phyloP scores from a whole-genome alignment of 192 early-diverging fungal genomes.

The Phycomyces blakesleeanus region DNA sequence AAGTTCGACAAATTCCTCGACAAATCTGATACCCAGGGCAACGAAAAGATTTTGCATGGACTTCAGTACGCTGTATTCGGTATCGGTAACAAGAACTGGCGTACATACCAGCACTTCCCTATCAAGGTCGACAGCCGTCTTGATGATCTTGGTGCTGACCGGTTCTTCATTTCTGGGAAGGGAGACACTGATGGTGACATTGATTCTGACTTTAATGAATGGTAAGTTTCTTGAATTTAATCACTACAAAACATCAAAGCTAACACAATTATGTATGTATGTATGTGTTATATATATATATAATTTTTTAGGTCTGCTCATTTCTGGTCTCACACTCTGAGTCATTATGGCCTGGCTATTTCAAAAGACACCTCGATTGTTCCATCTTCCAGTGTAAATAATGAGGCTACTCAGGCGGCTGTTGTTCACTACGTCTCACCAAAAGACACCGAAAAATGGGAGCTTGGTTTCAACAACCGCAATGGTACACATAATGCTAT shows the following conservation, averaged over 20 bases:
- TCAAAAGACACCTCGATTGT: slow-evolving; percentile 16
- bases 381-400: slow-evolving; percentile 5
- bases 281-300: too few relatives aligned
- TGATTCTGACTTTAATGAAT: slow-evolving; percentile 27
- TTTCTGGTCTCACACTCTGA: slow-evolving; percentile 24
- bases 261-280: too few relatives aligned
- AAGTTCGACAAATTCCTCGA: slow-evolving; percentile 35
- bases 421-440: slow-evolving; percentile 14
- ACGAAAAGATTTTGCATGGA: slow-evolving; percentile 31
- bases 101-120: slow-evolving; percentile 57
- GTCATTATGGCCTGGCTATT: slow-evolving; percentile 15
- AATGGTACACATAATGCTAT: slow-evolving; percentile 22
- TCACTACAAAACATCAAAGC: too few relatives aligned
- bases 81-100: slow-evolving; percentile 54
- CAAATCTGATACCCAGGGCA: slow-evolving; percentile 13
- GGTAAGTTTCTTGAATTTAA: neutral
- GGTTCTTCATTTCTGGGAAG: slow-evolving; percentile 38
- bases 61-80: slow-evolving; percentile 55
- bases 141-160: slow-evolving; percentile 44
- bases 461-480: slow-evolving; percentile 6
- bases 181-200: slow-evolving; percentile 47
- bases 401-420: neutral
- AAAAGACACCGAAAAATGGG: slow-evolving; percentile 13
- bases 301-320: slow-evolving; percentile 12
- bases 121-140: slow-evolving; percentile 36